Base-by-base conservation (phyloP, 768 basidiomycete genomes). In the Russula sp. region DNA sequence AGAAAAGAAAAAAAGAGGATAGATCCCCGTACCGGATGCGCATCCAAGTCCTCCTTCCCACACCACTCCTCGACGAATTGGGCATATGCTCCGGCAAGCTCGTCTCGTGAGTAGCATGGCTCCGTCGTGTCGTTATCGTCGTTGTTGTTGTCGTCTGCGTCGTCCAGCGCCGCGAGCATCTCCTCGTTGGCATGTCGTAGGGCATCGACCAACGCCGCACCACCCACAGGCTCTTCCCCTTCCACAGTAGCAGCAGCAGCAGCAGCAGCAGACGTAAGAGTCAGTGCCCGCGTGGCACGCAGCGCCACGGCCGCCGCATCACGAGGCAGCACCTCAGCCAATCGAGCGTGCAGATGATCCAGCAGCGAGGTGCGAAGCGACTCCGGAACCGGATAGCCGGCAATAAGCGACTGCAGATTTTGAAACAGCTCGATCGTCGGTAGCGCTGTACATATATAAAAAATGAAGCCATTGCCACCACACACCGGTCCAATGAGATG, bases 151-250 rank as follows among this genome's bases (percentile, higher is more conserved):
- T n/a, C 16, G 34, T 46, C 56, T 47, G 55, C 59, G 51, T 60
- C 59, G 51, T 60, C 54, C 46, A 70, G 53, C 34, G 68, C 65
- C 67, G 75, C 71, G 65, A 80, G 74, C 75, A 88, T 72, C 63
- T 77, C 76, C 38, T 75, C 78, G 63, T 86, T 75, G 34, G 77
- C 77, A 25, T 64, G 65, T 52, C 76, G 79, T 66, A 84, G 73
- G n/a, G 75, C 78, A 58, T 85, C 83, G 8, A 86, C 80, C 62
- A 89, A 78, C 29, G 73, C 72, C 29, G 73, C 72, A 35, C 76
- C 76, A 43, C 83, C 84, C 4, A 73, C 73, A 45, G 78, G 58
- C n/a, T 72, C 73, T 35, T 72, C 64, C 7, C 25, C 25, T 29
- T 29, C 25, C 25, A 3, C 25, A 29, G 25, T 3, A 29, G 68